Evolutionary conservation across 495 filamentous ascomycete genomes (phyloP).

Genomic region (Penicillium longicatenatum): DNA sequence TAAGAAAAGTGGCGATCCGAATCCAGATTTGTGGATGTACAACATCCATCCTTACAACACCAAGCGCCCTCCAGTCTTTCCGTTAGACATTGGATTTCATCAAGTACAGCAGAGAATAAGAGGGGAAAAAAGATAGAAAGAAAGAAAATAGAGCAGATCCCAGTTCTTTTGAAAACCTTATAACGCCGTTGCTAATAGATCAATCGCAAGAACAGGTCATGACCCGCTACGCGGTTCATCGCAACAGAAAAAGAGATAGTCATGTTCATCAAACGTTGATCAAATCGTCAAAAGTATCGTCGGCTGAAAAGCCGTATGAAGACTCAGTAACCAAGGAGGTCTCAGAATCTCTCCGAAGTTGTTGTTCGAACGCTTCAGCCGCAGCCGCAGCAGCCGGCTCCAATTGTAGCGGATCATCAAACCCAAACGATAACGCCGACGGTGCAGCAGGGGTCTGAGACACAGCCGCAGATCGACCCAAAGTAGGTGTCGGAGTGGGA

Average conservation of each 20-base stretch:
- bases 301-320: conserved; percentile 34
- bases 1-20: background rate
- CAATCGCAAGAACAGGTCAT: conserved; percentile 3
- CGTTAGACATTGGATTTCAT: conserved; percentile 16
- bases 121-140: background rate
- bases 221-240: background rate
- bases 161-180: conserved; percentile 1
- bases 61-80: conserved; percentile 23
- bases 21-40: background rate
- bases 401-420: conserved; percentile 38
- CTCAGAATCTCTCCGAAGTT: conserved; percentile 37
- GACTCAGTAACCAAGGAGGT: conserved; percentile 30
- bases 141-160: background rate
- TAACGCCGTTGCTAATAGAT: conserved; percentile 12
- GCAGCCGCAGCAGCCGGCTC: conserved; percentile 19
- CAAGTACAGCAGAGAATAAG: conserved; percentile 2
- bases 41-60: conserved; percentile 11
- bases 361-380: conserved; percentile 28
- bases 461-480: background rate
- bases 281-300: conserved; percentile 38
- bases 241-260: background rate
- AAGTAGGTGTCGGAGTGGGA: conserved; percentile 6
- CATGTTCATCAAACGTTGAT: conserved; percentile 30
- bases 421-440: conserved; percentile 36
- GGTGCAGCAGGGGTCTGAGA: background rate